Conservation (phyloP, 2,329 filamentous ascomycete genomes). For the Furcasterigmium furcatum region DNA sequence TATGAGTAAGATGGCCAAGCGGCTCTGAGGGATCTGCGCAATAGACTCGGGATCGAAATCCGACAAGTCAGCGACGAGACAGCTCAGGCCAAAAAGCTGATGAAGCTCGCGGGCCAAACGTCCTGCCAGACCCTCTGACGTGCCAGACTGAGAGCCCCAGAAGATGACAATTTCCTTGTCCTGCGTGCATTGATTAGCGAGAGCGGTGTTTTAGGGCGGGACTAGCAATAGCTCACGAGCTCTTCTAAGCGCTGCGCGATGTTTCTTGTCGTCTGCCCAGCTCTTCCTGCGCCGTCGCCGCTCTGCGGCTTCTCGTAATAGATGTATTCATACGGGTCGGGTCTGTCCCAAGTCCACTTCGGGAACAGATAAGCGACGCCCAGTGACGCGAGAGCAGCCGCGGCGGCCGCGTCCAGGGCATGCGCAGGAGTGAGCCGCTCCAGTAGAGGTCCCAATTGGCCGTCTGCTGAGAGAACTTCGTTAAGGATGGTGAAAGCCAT, state of each 20-base stretch:
- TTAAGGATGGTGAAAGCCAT: too few species aligned
- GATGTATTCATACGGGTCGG: constrained; percentile 44
- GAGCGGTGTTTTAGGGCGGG: neutral
- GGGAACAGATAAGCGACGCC: constrained; percentile 33
- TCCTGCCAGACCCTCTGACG: constrained; percentile 96
- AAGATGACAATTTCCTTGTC: constrained; percentile 98
- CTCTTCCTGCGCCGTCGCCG: constrained; percentile 64
- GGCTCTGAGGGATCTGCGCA: constrained; percentile 82
- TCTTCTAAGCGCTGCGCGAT: constrained; percentile 96
- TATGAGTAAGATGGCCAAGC: constrained; percentile 90
- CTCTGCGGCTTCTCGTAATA: constrained; percentile 53
- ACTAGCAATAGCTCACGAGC: constrained; percentile 31
- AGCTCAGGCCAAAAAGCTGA: constrained; percentile 92
- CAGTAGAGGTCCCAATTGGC: too few species aligned
- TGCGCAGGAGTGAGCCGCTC: constrained; percentile 17
- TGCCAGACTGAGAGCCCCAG: constrained; percentile 97
- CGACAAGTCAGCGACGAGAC: constrained; percentile 96
- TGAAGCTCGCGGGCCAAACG: constrained; percentile 95
- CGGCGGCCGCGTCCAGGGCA: constrained; percentile 17
- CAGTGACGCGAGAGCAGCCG: constrained; percentile 16
- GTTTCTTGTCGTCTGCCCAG: constrained; percentile 82
- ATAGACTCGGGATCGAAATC: constrained; percentile 97
- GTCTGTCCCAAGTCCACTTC: constrained; percentile 41
- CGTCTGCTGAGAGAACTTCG: too few species aligned
- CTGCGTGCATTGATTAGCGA: neutral